Evolutionary conservation across 768 basidiomycete species (phyloP).

Genomic region (Trametes sanguinea): DNA sequence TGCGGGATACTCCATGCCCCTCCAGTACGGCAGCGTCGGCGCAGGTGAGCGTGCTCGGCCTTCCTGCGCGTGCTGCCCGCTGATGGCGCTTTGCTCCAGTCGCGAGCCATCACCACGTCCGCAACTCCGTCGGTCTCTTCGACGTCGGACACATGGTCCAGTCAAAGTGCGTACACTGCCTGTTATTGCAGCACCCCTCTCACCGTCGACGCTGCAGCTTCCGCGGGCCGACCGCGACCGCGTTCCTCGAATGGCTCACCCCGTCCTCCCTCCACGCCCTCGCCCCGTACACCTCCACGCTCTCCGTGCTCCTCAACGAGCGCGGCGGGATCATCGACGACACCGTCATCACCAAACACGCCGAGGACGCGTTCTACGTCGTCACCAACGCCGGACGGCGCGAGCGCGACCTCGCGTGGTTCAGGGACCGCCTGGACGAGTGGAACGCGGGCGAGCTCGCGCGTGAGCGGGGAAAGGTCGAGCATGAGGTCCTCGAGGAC

Average conservation of each 20-base stretch:
- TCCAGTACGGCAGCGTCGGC: slow-evolving; percentile 79
- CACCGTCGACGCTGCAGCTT: slow-evolving; percentile 50
- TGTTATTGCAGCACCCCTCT: background rate
- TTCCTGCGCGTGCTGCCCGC: background rate
- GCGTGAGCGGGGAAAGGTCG: slow-evolving; percentile 59
- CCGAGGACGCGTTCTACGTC: slow-evolving; percentile 80
- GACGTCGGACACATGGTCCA: slow-evolving; percentile 99
- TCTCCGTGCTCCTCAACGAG: slow-evolving; percentile 88
- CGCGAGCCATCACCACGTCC: slow-evolving; percentile 87
- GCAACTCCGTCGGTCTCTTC: slow-evolving; percentile 82
- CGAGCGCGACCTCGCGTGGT: slow-evolving; percentile 79
- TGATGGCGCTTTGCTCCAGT: slow-evolving; percentile 45
- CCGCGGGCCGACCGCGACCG: slow-evolving; percentile 72
- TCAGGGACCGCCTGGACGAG: slow-evolving; percentile 61
- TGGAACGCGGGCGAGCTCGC: slow-evolving; percentile 71
- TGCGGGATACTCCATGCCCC: slow-evolving; percentile 94
- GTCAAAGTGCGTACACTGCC: slow-evolving; percentile 57
- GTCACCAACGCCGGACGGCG: slow-evolving; percentile 95
- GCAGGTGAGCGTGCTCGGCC: slow-evolving; percentile 53
- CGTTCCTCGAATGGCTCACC: slow-evolving; percentile 87
- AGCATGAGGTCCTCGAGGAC: slow-evolving; percentile 76
- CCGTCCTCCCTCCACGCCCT: slow-evolving; percentile 78
- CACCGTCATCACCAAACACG: slow-evolving; percentile 87
- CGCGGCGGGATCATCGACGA: slow-evolving; percentile 96
- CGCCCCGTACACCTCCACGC: slow-evolving; percentile 73